phyloP scores from a whole-genome alignment of 1,284 basidiomycete species.

The Ganoderma lingzhi region DNA sequence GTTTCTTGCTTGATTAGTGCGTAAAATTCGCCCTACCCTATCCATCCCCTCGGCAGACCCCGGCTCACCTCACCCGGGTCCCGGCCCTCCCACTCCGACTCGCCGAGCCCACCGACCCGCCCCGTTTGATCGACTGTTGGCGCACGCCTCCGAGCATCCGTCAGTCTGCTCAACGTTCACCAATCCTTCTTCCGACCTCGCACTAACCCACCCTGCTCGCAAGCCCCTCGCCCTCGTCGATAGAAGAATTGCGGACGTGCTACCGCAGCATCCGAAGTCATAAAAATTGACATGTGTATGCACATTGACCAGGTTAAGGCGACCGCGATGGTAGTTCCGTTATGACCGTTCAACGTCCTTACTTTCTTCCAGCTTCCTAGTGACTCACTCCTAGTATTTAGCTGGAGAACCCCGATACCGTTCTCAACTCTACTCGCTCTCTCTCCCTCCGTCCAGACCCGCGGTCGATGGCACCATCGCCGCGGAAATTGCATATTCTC shows the following conservation, averaged over 20 bases:
- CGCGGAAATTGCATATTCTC: neutral
- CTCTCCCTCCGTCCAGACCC: neutral
- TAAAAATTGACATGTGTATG: no score
- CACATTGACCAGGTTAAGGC: no score
- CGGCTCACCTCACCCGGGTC: neutral
- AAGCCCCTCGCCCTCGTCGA: no score
- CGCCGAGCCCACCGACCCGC: neutral
- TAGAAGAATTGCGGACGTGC: no score
- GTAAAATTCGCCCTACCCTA: conserved; percentile 21
- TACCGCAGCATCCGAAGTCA: no score
- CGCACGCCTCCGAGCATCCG: neutral
- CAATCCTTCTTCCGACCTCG: no score
- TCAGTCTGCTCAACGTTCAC: no score
- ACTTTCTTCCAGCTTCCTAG: no score
- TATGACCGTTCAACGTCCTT: neutral
- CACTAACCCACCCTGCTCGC: neutral
- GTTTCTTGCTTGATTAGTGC: conserved; percentile 23
- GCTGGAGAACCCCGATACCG: neutral
- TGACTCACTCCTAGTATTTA: neutral
- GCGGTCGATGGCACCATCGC: neutral
- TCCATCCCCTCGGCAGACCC: conserved; percentile 13
- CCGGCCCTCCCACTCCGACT: neutral
- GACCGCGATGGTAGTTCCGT: neutral
- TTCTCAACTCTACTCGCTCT: neutral
- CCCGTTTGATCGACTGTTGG: neutral